Evolutionary conservation across 108 stramenopile genomes (phyloP).

Genomic region (Skeletonema grethae): DNA sequence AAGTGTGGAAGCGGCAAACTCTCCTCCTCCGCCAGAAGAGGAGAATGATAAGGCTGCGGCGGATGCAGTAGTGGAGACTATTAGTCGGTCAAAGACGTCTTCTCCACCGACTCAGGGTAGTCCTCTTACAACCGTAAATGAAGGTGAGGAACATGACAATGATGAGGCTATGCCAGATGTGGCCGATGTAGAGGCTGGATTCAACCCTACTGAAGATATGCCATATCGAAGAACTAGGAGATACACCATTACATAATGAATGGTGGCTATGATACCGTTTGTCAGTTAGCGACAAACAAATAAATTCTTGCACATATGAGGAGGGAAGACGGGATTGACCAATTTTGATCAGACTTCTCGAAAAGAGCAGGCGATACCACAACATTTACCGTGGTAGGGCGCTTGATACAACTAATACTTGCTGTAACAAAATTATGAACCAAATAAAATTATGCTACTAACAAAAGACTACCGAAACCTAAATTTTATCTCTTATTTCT

Average conservation of each 20-base stretch:
- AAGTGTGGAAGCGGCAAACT: slow-evolving; percentile 49
- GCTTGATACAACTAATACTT: not conserved
- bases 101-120: slow-evolving; percentile 39
- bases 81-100: slow-evolving; percentile 3
- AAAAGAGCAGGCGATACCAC: too few species aligned
- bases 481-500: not conserved
- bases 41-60: slow-evolving; percentile 25
- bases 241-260: slow-evolving; percentile 76
- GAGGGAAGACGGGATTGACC: not conserved
- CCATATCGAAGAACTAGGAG: slow-evolving; percentile 82
- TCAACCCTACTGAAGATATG: slow-evolving; percentile 79
- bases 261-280: not conserved
- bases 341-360: not conserved
- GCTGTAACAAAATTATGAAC: slow-evolving; percentile 1
- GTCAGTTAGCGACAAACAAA: not conserved
- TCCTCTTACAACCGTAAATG: slow-evolving; percentile 34
- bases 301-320: slow-evolving; percentile 2
- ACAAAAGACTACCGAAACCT: too few species aligned
- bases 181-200: slow-evolving; percentile 79
- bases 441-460: not conserved
- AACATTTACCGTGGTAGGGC: not conserved
- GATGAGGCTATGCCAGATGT: slow-evolving; percentile 80
- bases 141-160: slow-evolving; percentile 23
- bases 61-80: slow-evolving; percentile 5
- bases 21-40: slow-evolving; percentile 26